phyloP scores from a whole-genome alignment of 345 rosid species.

The Melaleuca alternifolia region DNA sequence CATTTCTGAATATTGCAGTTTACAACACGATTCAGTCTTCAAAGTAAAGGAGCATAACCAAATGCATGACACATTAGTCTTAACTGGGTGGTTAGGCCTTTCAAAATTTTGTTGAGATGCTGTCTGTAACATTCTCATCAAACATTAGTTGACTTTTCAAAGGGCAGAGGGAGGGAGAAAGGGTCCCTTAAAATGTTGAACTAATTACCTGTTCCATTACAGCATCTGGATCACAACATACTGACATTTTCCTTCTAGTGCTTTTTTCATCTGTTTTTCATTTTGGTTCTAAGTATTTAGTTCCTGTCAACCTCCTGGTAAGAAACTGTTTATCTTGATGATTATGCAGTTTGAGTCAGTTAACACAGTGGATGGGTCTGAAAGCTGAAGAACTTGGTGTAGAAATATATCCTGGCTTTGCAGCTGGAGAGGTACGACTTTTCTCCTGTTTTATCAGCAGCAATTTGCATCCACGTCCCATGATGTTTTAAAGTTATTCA shows the following conservation, averaged over 20 bases:
- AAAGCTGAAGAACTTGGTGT: constrained; percentile 96
- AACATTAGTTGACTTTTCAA: not conserved
- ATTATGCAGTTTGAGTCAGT: constrained; percentile 67
- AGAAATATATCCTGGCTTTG: constrained; percentile 95
- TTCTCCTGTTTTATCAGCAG: not conserved
- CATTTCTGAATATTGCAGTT: not conserved
- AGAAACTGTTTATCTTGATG: not conserved
- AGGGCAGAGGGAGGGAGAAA: not conserved
- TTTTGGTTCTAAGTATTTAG: not conserved
- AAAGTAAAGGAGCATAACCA: not conserved
- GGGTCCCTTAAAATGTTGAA: not conserved
- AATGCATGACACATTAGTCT: not conserved
- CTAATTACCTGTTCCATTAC: not conserved
- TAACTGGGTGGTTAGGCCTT: not conserved
- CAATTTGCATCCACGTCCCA: not conserved
- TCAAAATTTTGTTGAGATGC: not conserved
- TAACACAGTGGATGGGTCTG: constrained; percentile 78
- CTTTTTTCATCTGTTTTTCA: not conserved
- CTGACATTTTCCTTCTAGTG: not conserved
- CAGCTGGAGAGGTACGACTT: constrained; percentile 72
- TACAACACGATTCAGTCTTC: not conserved
- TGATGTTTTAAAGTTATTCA: constrained; percentile 16
- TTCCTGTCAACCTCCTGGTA: not conserved
- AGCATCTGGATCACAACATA: not conserved
- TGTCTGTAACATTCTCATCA: not conserved